Percentiles rank a stretch among this genome's conserved stretches.
Evolutionary conservation across 176 grass and related monocot genomes (phyloP).

Genomic region (Echinochloa phyllopogon): DNA sequence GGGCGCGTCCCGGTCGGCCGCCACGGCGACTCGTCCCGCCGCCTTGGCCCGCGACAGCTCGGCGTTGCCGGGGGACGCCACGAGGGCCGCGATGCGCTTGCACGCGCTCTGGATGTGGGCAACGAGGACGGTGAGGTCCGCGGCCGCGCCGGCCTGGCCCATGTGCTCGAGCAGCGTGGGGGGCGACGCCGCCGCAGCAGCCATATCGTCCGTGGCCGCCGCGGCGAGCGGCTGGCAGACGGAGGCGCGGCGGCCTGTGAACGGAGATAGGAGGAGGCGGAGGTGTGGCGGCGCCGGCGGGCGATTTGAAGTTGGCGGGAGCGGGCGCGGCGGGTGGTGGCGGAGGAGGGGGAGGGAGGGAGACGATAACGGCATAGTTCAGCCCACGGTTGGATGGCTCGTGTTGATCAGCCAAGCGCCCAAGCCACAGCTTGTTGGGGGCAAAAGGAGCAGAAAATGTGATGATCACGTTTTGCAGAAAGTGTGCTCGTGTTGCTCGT

Average conservation of each 20-base stretch:
- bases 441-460: too few relatives aligned
- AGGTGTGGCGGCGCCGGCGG: conserved; percentile 11
- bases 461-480: too few relatives aligned
- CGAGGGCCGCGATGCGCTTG: conserved; percentile 85
- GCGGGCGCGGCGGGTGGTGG: conserved; percentile 13
- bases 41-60: conserved; percentile 46
- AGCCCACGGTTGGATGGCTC: conserved; percentile 16
- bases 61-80: conserved; percentile 65
- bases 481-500: too few relatives aligned
- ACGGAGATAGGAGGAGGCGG: conserved; percentile 4
- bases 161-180: conserved; percentile 71
- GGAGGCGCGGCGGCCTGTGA: neutral
- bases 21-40: neutral
- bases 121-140: conserved; percentile 73
- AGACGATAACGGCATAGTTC: conserved; percentile 50
- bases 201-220: conserved; percentile 36
- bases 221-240: neutral
- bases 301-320: conserved; percentile 44
- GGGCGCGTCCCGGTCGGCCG: conserved; percentile 61
- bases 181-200: conserved; percentile 6
- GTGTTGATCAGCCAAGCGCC: neutral
- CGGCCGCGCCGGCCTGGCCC: conserved; percentile 40
- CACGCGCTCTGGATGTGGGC: conserved; percentile 82
- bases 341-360: neutral
- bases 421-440: neutral